Conservation (phyloP, 768 basidiomycete species). For the Tricholoma flavovirens region DNA sequence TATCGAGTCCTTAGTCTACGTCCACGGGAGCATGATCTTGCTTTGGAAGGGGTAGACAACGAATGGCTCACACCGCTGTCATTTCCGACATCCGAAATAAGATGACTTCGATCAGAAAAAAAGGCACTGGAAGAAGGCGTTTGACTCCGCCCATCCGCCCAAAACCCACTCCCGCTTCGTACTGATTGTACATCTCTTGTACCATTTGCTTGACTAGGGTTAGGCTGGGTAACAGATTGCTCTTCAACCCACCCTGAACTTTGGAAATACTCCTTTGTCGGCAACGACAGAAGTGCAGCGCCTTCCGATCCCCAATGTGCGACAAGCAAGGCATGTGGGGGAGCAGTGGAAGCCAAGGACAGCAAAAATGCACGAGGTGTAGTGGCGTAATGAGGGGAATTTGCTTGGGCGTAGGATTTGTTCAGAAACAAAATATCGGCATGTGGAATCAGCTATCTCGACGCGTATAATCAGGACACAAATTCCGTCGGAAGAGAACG, state of each 20-base stretch:
- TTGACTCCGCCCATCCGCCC: slow-evolving; percentile 55
- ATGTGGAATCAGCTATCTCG: slow-evolving; percentile 65
- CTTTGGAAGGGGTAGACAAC: slow-evolving; percentile 17
- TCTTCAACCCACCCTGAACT: slow-evolving; percentile 76
- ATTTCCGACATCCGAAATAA: slow-evolving; percentile 17
- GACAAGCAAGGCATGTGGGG: slow-evolving; percentile 74
- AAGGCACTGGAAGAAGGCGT: slow-evolving; percentile 49
- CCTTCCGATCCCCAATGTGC: slow-evolving; percentile 79
- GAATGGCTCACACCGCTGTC: slow-evolving; percentile 23
- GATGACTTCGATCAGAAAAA: slow-evolving; percentile 35
- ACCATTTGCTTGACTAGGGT: slow-evolving; percentile 8
- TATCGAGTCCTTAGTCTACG: slow-evolving; percentile 24
- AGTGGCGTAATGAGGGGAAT: slow-evolving; percentile 51
- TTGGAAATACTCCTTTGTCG: slow-evolving; percentile 83
- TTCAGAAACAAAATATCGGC: slow-evolving; percentile 81
- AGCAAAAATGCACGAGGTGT: slow-evolving; percentile 75
- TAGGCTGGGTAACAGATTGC: slow-evolving; percentile 21
- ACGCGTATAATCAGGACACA: slow-evolving; percentile 8
- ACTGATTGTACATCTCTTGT: slow-evolving; percentile 35
- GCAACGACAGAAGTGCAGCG: slow-evolving; percentile 73
- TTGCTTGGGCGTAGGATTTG: slow-evolving; percentile 62
- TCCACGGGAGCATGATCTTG: slow-evolving; percentile 12
- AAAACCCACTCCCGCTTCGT: slow-evolving; percentile 72
- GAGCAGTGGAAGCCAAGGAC: slow-evolving; percentile 59
- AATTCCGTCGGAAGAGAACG: slow-evolving; percentile 2